A percentile compares a stretch with the other conserved stretches of the same genome.
These are phyloP conservation scores for Syzygium oleosum DNA, from an alignment of 345 rosid genomes.

Conservation along the genomic window DNA sequence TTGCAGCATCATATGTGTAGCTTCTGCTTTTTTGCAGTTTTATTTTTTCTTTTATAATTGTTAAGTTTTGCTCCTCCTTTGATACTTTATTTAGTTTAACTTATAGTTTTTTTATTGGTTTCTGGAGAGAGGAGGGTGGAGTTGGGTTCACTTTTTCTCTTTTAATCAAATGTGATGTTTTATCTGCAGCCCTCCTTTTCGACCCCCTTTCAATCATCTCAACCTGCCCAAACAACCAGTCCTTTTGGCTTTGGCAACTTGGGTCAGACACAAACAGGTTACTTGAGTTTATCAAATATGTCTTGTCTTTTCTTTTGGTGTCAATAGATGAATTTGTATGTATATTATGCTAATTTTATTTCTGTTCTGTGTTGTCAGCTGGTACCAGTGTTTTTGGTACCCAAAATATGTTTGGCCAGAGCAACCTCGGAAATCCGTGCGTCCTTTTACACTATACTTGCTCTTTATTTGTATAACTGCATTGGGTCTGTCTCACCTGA, in stretches of 20 bases:
- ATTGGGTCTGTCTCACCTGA: not conserved
- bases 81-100: not conserved
- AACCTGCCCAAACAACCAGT: slow-evolving; percentile 41
- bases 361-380: slow-evolving; percentile 23
- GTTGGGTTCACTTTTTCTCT: not conserved
- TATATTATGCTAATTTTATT: not conserved
- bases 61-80: not conserved
- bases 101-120: not conserved
- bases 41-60: not conserved
- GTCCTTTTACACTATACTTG: slow-evolving; percentile 8
- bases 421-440: slow-evolving; percentile 42
- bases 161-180: not conserved
- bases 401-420: slow-evolving; percentile 44
- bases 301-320: not conserved
- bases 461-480: not conserved
- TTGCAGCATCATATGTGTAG: not conserved
- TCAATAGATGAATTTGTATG: not conserved
- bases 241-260: slow-evolving; percentile 42
- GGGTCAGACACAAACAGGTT: slow-evolving; percentile 56
- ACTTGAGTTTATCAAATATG: not conserved
- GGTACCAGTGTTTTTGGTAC: slow-evolving; percentile 32
- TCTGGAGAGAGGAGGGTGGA: not conserved
- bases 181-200: slow-evolving; percentile 34
- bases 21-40: not conserved
- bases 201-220: slow-evolving; percentile 37